Evolutionary conservation across 73 alveolate genomes (phyloP), one percentile per base, ranked within the genome.

Genomic region (Diophrys appendiculata): DNA sequence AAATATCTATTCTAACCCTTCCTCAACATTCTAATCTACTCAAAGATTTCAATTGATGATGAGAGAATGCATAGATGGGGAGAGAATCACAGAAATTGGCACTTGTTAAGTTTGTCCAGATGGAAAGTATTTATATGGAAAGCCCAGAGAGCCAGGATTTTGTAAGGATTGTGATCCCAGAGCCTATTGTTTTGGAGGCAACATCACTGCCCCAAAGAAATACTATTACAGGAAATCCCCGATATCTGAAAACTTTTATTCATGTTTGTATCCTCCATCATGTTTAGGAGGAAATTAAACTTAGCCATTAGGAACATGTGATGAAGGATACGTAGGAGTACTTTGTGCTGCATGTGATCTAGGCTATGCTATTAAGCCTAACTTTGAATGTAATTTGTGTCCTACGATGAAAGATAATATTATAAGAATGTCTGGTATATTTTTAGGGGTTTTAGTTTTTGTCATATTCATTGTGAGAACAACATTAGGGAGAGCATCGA

Each of bases 331-430:
- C 65, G 77, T 69, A 34, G 92, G 96, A 1, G 80, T 85, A 2
- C 72, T 89, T 22, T 89, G 96, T 56, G 73, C 82, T 68, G 83
- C 91, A 2, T 89, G 96, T 75, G 34, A 78, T 74, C 89, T 87
- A 29, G 96, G 96, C 24, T 89, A 89, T 73, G 60, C 88, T 2
- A 68, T 83, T 32, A 33, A 86, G 22, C 87, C 81, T 18, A 80
- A 72, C 28, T 73, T 75, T 67, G 78, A 60, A n/a, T 89, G 96
- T 64, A 28, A 52, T 26, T 29, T n/a, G 31, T 89, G 96, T 53
- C 96, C 96, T 43, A 26, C 18, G 0, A 65, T 82, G 2, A 65
- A 14, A n/a, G n/a, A n/a, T n/a, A n/a, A n/a, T n/a, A n/a, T n/a
- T n/a, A n/a, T n/a, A n/a, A n/a, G n/a, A n/a, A n/a, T n/a, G n/a